These are phyloP conservation scores for Nicotiana knightiana DNA, from an alignment of 257 asterid genomes.

Conservation along the genomic window DNA sequence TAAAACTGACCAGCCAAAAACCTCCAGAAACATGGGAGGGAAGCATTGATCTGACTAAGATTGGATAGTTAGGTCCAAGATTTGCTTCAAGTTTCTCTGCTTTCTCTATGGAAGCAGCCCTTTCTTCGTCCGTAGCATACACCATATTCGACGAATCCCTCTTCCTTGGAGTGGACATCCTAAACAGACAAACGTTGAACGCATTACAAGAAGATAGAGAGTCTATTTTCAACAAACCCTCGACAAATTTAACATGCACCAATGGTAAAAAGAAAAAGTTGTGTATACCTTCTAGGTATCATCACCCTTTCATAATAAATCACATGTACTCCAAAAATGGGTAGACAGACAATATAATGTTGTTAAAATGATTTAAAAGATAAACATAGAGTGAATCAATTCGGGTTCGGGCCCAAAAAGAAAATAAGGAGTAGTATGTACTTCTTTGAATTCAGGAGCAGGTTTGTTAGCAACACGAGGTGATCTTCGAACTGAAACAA, in stretches of 20 bases:
- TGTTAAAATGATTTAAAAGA: not conserved
- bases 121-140: slow-evolving; percentile 72
- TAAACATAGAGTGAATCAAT: not conserved
- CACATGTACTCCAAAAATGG: slow-evolving; percentile 35
- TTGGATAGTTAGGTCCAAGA: slow-evolving; percentile 44
- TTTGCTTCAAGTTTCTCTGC: slow-evolving; percentile 57
- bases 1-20: slow-evolving; percentile 81
- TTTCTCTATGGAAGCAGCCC: slow-evolving; percentile 46
- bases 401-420: not conserved
- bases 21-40: slow-evolving; percentile 97
- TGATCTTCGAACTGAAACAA: slow-evolving; percentile 84
- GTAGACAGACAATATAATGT: not conserved
- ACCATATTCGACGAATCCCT: slow-evolving; percentile 47
- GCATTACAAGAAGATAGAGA: not conserved
- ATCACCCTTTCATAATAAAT: slow-evolving; percentile 51
- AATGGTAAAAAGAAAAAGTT: not conserved
- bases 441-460: slow-evolving; percentile 66
- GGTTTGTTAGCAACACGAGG: slow-evolving; percentile 50
- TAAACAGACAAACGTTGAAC: slow-evolving; percentile 12
- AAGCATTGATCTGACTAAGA: slow-evolving; percentile 71
- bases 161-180: slow-evolving; percentile 32
- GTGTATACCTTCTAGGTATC: slow-evolving; percentile 61
- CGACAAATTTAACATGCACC: too few species aligned
- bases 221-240: too few species aligned
- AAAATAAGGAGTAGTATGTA: too few species aligned